Evolutionary conservation across 345 rosid species (phyloP), one percentile per base, ranked within the genome.

Genomic region (Corchorus olitorius): DNA sequence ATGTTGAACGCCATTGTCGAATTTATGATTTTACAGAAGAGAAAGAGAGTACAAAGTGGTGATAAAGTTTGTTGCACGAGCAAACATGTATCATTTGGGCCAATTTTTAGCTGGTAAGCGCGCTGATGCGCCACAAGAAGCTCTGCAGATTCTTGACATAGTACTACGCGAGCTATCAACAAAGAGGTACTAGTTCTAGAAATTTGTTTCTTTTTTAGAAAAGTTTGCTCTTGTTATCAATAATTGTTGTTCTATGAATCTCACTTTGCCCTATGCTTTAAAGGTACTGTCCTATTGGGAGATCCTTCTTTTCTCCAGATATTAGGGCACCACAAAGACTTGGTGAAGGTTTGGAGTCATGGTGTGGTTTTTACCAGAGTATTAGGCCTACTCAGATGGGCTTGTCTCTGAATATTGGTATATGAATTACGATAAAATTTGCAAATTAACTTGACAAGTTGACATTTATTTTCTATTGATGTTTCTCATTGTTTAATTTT

Each of bases 321-420:
- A 84, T 92, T 65, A 84, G 93, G 84, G 82, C 84, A 41, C 97
- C 97, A 0, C 97, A 91, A 67, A 77, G 91, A 37, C 93, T 96
- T 9, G 97, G 99, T 71, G 99, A 96, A 19, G 99, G 99, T 70
- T 88, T 96, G 82, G 97, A 96, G 89, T 91, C 97, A 19, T 96
- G 99, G 99, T 94, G 97, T 67, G 99, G 99, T 39, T 96, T 94
- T 81, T 96, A 93, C 76, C 98, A 96, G 79, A 96, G 99, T 74
- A 92, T 96, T 70, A 89, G 99, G 81, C 98, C 99, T 11, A 96
- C 99, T 0, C 99, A 94, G 52, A 96, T 96, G 99, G 99, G 99
- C 79, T 81, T 96, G 82, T 93, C 98, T 48, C 81, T 96, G 37
- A 96, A 92, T 84, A 93, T 96, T 14, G 99, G 99, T 96, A 91